phyloP scores from a whole-genome alignment of 441 rosid species.

The Adansonia madagascariensis region DNA sequence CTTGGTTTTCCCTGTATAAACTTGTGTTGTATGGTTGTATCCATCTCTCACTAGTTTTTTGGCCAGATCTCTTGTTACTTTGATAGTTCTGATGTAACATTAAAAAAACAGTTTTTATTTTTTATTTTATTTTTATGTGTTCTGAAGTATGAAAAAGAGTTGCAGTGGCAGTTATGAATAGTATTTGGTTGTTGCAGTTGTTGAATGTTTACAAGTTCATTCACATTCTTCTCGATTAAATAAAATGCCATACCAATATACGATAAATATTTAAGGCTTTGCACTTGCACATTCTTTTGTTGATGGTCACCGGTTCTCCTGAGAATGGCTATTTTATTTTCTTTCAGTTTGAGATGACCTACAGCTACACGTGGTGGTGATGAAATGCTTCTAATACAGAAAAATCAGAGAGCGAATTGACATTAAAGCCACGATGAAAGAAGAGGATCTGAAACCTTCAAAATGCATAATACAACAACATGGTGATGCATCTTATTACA shows the following conservation, averaged over 20 bases:
- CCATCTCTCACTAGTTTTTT: not conserved
- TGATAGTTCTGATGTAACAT: not conserved
- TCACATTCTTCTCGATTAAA: not conserved
- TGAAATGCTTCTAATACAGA: not conserved
- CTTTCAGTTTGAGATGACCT: no score
- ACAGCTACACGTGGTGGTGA: no score
- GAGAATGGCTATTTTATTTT: no score
- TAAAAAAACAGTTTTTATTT: not conserved
- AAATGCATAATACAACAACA: not conserved
- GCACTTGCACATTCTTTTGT: not conserved
- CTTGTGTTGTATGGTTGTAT: not conserved
- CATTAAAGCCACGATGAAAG: not conserved
- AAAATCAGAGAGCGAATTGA: not conserved
- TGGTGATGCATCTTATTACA: not conserved
- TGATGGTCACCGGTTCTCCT: not conserved
- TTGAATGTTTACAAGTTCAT: not conserved
- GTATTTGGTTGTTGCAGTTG: not conserved
- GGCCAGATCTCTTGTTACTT: not conserved
- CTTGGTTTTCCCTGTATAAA: slow-evolving; percentile 11
- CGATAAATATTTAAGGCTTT: not conserved
- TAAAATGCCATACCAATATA: slow-evolving; percentile 1
- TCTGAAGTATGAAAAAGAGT: not conserved
- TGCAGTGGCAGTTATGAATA: not conserved
- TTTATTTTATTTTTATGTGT: no score
- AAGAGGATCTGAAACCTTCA: not conserved